Base-by-base conservation (phyloP, 345 rosid species). In the Populus ilicifolia region DNA sequence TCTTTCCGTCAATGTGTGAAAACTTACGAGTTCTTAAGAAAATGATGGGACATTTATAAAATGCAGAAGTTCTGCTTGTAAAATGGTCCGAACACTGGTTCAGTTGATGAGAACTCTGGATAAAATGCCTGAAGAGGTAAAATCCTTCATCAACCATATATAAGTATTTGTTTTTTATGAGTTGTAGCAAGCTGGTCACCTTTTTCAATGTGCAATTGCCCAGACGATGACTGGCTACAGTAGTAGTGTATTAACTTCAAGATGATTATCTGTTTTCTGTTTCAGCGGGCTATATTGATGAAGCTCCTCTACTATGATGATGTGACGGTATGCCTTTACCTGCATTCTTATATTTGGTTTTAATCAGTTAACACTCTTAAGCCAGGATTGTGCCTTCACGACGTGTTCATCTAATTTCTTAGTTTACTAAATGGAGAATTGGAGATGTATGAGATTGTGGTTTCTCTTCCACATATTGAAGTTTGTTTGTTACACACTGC, bases 51-150 rank as follows among this genome's bases (percentile, higher is more conserved):
- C 73, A 61, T 27, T 27, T 43, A 61, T 70, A 38, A 65, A 72
- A 50, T 83, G 66, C 88, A 96, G 99, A 91, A 96, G 93, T 74
- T 91, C 97, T 29, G 97, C 99, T 39, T 92, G 99, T 78, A 96
- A 96, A 81, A 92, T 96, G 98, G 89, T 96, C 73, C 94, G 97
- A 18, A 92, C 97, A 38, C 88, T 94, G 48, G 94, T 92, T 83
- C 98, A 91, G 84, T 59, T 96, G 87, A 96, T 96, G 99, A 92
- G 99, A 89, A 92, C 98, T 75, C 88, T 96, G 38, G 98, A 96
- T 76, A 91, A 74, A 79, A 94, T 96, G 97, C 97, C 97, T 35
- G 97, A 94, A 76, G 97, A 90, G 93, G 98, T 96, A 83, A 68
- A 56, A 64, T 16, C 52, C 30, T 72, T 18, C 8, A 36, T 50